Percentiles rank a stretch among this genome's conserved stretches.
Conservation (phyloP, 495 filamentous ascomycete genomes). For the Podospora anserina region DNA sequence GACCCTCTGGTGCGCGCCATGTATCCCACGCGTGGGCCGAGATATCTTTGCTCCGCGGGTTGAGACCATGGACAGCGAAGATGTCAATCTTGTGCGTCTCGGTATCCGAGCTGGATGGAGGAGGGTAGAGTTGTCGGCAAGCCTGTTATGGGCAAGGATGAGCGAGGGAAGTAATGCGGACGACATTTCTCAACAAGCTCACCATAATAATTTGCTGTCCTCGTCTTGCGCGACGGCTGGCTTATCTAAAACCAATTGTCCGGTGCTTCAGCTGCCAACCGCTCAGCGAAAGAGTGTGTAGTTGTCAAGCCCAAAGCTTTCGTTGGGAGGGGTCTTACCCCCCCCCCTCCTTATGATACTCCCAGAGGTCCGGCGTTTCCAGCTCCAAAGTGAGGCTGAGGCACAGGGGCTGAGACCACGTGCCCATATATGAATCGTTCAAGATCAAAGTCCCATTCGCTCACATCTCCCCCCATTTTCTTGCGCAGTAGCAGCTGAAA, state of each 20-base stretch:
- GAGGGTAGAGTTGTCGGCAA: slow-evolving; percentile 21
- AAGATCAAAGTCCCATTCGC: not conserved
- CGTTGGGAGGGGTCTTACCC: not conserved
- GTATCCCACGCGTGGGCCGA: slow-evolving; percentile 34
- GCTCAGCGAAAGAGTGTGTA: not conserved
- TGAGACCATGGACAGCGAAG: slow-evolving; percentile 34
- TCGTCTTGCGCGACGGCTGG: not conserved
- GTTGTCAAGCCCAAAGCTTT: not conserved
- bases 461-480: not conserved
- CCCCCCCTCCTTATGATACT: not conserved
- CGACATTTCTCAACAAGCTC: not conserved
- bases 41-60: slow-evolving; percentile 28
- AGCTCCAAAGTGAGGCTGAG: not conserved
- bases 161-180: not conserved
- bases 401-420: not conserved
- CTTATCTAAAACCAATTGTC: not conserved
- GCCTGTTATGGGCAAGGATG: slow-evolving; percentile 4
- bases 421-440: not conserved
- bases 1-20: slow-evolving; percentile 27
- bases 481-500: not conserved
- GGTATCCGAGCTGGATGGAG: slow-evolving; percentile 7
- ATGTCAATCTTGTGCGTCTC: slow-evolving; percentile 25
- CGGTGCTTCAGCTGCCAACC: not conserved
- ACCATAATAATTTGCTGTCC: not conserved
- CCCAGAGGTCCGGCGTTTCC: not conserved